Conservation (phyloP, 129 eudicot genomes). For the Saposhnikovia divaricata region DNA sequence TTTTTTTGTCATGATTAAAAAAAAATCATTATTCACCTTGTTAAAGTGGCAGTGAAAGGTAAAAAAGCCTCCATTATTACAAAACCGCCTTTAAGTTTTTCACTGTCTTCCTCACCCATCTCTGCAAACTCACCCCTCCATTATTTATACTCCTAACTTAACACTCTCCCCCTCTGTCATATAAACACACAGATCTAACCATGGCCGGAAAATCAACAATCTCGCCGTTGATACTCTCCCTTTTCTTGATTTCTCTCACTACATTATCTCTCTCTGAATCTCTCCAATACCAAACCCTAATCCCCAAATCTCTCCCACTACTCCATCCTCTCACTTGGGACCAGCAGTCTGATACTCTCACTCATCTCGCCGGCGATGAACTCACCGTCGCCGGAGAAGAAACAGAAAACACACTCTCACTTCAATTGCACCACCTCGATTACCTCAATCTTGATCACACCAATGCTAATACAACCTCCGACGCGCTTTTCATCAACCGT, state of each 20-base stretch:
- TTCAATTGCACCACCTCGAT: conserved; percentile 43
- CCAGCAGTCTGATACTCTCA: background rate
- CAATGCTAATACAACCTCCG: conserved; percentile 26
- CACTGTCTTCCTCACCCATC: background rate
- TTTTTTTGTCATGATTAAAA: no score
- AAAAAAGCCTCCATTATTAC: background rate
- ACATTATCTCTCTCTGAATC: background rate
- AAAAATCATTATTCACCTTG: background rate
- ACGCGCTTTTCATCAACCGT: conserved; percentile 47
- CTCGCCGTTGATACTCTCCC: background rate
- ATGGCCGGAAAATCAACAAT: conserved; percentile 1
- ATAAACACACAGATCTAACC: background rate
- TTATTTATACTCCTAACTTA: background rate
- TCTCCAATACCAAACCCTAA: conserved; percentile 28
- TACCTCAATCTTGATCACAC: conserved; percentile 11
- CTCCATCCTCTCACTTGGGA: conserved; percentile 29
- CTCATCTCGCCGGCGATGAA: conserved; percentile 7
- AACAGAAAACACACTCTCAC: conserved; percentile 19
- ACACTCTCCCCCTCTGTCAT: background rate
- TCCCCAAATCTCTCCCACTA: conserved; percentile 36
- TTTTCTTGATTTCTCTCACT: conserved; percentile 13
- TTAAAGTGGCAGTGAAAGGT: background rate
- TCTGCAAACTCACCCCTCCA: background rate
- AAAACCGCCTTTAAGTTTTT: background rate
- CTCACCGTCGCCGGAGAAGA: background rate